phyloP scores from a whole-genome alignment of 495 filamentous ascomycete species.

The Tetracladium setigerum region DNA sequence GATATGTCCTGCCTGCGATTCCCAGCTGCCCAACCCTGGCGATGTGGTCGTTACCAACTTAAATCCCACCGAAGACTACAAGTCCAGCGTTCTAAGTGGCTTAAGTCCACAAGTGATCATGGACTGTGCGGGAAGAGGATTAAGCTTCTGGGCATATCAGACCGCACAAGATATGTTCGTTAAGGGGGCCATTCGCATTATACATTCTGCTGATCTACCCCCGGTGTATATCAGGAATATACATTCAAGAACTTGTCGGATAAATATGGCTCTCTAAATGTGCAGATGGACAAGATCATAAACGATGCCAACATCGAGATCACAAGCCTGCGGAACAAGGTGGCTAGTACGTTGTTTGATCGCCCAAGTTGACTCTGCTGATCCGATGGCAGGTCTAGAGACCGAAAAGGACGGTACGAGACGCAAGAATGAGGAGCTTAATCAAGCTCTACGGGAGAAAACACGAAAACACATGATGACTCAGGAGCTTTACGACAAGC shows the following conservation, averaged over 20 bases:
- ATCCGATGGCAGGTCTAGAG: constrained; percentile 35
- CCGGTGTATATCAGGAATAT: constrained; percentile 75
- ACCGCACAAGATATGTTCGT: constrained; percentile 81
- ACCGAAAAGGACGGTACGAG: constrained; percentile 57
- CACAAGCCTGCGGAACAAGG: constrained; percentile 52
- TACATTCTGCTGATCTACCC: constrained; percentile 6
- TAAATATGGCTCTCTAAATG: constrained; percentile 60
- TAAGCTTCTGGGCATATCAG: constrained; percentile 90
- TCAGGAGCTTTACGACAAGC: constrained; percentile 75
- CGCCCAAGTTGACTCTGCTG: background rate
- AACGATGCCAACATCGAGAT: constrained; percentile 79
- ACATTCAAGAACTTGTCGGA: constrained; percentile 66
- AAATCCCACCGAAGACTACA: constrained; percentile 88
- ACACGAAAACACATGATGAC: constrained; percentile 66
- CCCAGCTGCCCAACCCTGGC: constrained; percentile 60
- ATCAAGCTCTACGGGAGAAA: constrained; percentile 63
- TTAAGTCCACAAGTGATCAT: constrained; percentile 78
- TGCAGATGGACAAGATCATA: constrained; percentile 72
- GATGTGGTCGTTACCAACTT: constrained; percentile 70
- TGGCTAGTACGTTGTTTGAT: constrained; percentile 10
- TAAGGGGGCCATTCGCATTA: background rate
- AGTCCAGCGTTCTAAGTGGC: constrained; percentile 82
- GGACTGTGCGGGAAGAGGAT: constrained; percentile 78
- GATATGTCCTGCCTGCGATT: constrained; percentile 77
- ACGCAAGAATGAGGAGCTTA: constrained; percentile 70